Base-by-base conservation (phyloP, 495 filamentous ascomycete genomes). In the Talaromyces proteolyticus region DNA sequence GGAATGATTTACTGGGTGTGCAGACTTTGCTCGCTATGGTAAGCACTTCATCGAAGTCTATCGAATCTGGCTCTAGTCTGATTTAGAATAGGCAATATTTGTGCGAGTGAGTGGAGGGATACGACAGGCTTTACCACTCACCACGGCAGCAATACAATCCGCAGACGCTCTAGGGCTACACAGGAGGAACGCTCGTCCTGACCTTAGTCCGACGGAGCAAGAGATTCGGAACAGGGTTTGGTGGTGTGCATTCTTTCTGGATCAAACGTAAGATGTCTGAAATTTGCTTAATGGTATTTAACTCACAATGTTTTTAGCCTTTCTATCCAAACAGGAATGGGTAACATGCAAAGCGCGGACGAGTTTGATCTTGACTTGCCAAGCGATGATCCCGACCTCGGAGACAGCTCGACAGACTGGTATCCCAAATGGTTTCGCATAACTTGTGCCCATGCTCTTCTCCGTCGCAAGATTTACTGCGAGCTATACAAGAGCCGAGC, bases 361-460 rank as follows among this genome's bases (percentile, higher is more conserved):
- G 93, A 98, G 62, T 92, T 94, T 76, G 95, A 95, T 61, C 88
- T 97, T 22, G 90, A 94, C 41, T 76, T 96, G 40, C 93, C 93
- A 11, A 81, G 85, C 42, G 85, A 86, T 47, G 80, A 94, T 52
- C 88, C 89, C 0, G 68, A 68, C 1, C 88, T 91, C 53, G 84
- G 86, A 59, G 80, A 88, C 55, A 84, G 86, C 62, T 81, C 94
- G 59, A 77, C 84, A 46, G 22, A 4, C 5, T 47, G 44, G 44
- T 6, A 16, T 12, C 34, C 37, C 16, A 37, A 47, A 12, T 47
- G 26, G 19, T 47, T 47, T 20, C 44, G 44, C 8, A 49, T 47
- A 91, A 92, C 59, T 3, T 47, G 44, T 29, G 21, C 25, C 5
- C 44, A 80, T 89, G 63, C 89, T 90, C 53, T 77, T 96, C 24